These are phyloP conservation scores for Capsicum chinense DNA, from an alignment of 257 asterid genomes.

Conservation along the genomic window DNA sequence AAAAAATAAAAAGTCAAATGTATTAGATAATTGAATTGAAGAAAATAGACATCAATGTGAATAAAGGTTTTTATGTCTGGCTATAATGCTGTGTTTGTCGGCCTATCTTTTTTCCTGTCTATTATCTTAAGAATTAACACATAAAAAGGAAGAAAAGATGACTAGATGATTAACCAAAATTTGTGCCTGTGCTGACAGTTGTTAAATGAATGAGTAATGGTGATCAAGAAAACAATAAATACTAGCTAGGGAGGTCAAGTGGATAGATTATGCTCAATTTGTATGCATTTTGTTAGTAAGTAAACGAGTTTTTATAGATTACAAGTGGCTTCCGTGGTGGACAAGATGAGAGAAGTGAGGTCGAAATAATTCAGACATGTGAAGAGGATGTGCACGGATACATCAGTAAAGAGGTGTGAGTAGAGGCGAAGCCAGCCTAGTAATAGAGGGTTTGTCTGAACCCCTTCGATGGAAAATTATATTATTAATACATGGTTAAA, in stretches of 20 bases:
- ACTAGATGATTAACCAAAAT: conserved; percentile 38
- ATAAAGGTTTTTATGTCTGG: background rate
- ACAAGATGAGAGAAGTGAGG: background rate
- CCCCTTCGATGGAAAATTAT: no score
- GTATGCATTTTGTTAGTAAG: no score
- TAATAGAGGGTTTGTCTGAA: no score
- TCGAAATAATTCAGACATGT: background rate
- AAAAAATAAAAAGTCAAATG: conserved; percentile 19
- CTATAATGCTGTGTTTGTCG: background rate
- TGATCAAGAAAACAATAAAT: background rate
- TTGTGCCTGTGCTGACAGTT: conserved; percentile 17
- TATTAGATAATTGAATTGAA: background rate
- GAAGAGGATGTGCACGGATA: background rate
- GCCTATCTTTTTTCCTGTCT: background rate
- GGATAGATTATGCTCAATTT: no score
- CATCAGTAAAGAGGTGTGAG: background rate
- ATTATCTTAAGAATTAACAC: background rate
- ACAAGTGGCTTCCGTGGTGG: background rate
- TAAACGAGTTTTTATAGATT: no score
- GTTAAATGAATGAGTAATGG: background rate
- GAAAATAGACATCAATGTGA: background rate
- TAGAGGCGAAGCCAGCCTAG: no score
- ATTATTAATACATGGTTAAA: no score
- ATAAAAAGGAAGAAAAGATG: conserved; percentile 26
- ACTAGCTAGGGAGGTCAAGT: background rate